phyloP scores from a whole-genome alignment of 192 early-diverging fungal species.

The Coemansia sp. region DNA sequence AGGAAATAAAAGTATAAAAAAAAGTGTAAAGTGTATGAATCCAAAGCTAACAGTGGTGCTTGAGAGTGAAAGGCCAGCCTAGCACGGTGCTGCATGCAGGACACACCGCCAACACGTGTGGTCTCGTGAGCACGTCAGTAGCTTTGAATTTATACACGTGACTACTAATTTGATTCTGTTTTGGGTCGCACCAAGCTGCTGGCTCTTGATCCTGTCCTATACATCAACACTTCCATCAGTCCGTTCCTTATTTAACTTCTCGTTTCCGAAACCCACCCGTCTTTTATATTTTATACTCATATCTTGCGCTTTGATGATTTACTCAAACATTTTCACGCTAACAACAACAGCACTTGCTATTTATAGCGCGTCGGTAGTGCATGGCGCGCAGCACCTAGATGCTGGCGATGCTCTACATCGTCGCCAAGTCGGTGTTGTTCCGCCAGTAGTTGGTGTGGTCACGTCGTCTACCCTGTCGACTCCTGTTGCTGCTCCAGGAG shows the following conservation, averaged over 20 bases:
- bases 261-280: background rate
- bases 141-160: conserved; percentile 11
- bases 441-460: conserved; percentile 4
- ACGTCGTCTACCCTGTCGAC: background rate
- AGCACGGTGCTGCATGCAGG: conserved; percentile 1
- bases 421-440: conserved; percentile 2
- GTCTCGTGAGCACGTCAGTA: conserved; percentile 12
- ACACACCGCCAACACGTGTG: background rate
- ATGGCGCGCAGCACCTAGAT: background rate
- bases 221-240: background rate
- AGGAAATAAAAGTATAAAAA: conserved; percentile 1
- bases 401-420: background rate
- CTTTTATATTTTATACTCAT: background rate
- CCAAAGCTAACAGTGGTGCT: background rate
- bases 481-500: conserved; percentile 1
- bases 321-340: background rate
- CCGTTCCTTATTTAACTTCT: background rate
- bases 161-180: background rate
- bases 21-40: background rate
- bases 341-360: background rate
- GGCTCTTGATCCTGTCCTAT: background rate
- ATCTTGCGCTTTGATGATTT: background rate
- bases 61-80: background rate
- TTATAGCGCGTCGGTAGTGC: background rate
- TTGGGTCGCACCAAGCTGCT: background rate